phyloP scores from a whole-genome alignment of 768 basidiomycete species.

The Leccinum rimulosum region DNA sequence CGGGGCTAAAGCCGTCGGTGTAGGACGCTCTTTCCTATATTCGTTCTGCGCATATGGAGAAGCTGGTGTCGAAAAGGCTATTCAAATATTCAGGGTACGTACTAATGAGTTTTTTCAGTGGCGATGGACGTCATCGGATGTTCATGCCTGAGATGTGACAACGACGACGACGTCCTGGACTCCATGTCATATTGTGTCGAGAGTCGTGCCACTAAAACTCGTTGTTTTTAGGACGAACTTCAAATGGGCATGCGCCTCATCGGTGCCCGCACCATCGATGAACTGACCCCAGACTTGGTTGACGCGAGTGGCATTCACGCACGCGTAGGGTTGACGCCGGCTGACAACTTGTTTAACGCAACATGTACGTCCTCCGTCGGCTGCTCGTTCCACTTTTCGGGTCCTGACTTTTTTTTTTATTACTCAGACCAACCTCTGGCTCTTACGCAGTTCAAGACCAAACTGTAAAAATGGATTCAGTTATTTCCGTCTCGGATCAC shows the following conservation, averaged over 20 bases:
- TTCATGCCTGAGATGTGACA: not conserved
- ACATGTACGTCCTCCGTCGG: conserved; percentile 29
- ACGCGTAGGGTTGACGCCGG: conserved; percentile 28
- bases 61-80: conserved; percentile 80
- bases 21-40: conserved; percentile 82
- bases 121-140: not conserved
- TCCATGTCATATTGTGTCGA: not conserved
- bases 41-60: conserved; percentile 83
- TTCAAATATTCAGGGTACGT: conserved; percentile 70
- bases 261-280: conserved; percentile 76
- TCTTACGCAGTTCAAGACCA: conserved; percentile 27
- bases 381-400: not conserved
- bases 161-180: not conserved
- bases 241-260: conserved; percentile 93
- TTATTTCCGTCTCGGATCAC: not conserved
- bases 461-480: conserved; percentile 7
- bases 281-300: conserved; percentile 83
- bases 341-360: conserved; percentile 30
- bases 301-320: conserved; percentile 51
- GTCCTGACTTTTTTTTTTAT: not conserved
- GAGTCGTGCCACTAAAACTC: not conserved
- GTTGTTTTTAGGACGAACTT: conserved; percentile 71
- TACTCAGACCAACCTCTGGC: conserved; percentile 30
- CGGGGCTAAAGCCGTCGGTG: conserved; percentile 77
- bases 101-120: conserved; percentile 29